phyloP scores from a whole-genome alignment of 805 yeast species.

The Tanozyma kutaoensis region DNA sequence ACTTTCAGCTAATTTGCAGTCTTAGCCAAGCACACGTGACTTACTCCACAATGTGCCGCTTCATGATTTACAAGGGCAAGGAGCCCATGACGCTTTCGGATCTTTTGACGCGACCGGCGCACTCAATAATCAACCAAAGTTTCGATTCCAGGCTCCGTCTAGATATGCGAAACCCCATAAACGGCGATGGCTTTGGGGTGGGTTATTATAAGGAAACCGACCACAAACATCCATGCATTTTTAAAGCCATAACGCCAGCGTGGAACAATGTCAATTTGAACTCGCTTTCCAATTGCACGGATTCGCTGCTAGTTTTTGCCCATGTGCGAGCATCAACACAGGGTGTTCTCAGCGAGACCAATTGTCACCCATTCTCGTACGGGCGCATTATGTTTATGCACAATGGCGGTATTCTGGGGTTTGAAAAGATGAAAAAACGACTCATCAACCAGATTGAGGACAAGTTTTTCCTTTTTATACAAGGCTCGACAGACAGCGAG shows the following conservation, averaged over 20 bases:
- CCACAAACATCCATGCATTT: constrained; percentile 64
- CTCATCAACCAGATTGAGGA: constrained; percentile 66
- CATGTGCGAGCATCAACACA: constrained; percentile 95
- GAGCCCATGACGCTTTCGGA: constrained; percentile 82
- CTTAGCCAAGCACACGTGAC: too few relatives aligned
- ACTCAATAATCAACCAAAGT: constrained; percentile 91
- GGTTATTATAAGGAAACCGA: constrained; percentile 60
- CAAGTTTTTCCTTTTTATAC: constrained; percentile 65
- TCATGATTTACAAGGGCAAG: constrained; percentile 81
- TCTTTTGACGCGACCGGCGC: constrained; percentile 87
- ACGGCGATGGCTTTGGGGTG: constrained; percentile 97
- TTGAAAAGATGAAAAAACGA: constrained; percentile 57
- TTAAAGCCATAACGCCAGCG: constrained; percentile 93
- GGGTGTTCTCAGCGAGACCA: constrained; percentile 87
- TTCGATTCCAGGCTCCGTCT: constrained; percentile 81
- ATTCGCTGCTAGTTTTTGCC: constrained; percentile 75
- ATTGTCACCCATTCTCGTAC: constrained; percentile 91
- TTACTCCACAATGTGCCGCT: constrained; percentile 61
- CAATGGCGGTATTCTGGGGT: constrained; percentile 80
- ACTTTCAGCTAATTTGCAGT: too few relatives aligned
- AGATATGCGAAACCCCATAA: constrained; percentile 84
- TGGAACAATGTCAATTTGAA: constrained; percentile 94
- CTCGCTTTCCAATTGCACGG: constrained; percentile 76
- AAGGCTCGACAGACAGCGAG: constrained; percentile 94
- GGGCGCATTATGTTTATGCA: constrained; percentile 93